phyloP scores from a whole-genome alignment of 306 rosid genomes.

The Amphicarpaea edgeworthii region DNA sequence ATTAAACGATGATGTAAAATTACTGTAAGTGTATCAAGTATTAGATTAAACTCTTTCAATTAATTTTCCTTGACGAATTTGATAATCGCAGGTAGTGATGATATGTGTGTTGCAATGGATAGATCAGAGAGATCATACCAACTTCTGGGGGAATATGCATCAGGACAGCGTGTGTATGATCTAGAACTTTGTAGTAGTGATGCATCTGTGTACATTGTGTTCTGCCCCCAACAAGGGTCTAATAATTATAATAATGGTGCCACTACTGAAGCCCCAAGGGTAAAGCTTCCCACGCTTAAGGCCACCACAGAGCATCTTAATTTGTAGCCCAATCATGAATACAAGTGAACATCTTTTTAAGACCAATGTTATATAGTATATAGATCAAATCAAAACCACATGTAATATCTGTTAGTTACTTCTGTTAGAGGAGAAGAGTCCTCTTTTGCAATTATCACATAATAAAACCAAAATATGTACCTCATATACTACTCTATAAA shows the following conservation, averaged over 20 bases:
- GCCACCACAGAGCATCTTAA: conserved; percentile 72
- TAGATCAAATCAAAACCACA: neutral
- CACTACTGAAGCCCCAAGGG: conserved; percentile 60
- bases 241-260: conserved; percentile 38
- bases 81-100: conserved; percentile 79
- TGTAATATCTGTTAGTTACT: neutral
- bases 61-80: conserved; percentile 31
- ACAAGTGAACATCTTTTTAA: conserved; percentile 21
- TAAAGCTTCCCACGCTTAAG: conserved; percentile 80
- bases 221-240: conserved; percentile 49
- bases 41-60: too few relatives aligned
- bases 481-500: too few relatives aligned
- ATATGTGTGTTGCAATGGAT: conserved; percentile 81
- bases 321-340: conserved; percentile 42
- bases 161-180: conserved; percentile 79
- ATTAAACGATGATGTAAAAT: too few relatives aligned
- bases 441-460: neutral
- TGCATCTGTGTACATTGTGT: conserved; percentile 67
- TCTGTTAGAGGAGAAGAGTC: too few relatives aligned
- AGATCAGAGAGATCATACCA: conserved; percentile 87
- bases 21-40: too few relatives aligned
- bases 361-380: neutral
- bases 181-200: conserved; percentile 49
- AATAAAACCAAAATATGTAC: too few relatives aligned
- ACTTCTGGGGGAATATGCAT: conserved; percentile 86